These are phyloP conservation scores for Termitomyces sp. DNA, from an alignment of 768 basidiomycete species.

Conservation along the genomic window DNA sequence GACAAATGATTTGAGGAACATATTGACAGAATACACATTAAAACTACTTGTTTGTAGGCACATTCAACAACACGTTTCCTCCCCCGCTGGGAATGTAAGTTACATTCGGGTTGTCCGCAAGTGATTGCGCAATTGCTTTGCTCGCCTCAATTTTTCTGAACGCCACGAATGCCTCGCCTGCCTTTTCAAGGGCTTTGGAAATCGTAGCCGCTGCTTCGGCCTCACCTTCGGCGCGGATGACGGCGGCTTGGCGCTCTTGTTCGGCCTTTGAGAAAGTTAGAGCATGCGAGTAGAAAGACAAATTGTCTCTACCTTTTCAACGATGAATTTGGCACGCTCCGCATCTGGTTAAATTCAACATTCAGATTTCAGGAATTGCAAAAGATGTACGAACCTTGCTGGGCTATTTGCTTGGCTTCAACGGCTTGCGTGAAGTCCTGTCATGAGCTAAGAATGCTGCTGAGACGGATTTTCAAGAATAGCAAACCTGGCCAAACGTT, in stretches of 20 bases:
- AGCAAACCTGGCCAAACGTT: constrained; percentile 75
- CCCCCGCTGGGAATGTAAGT: constrained; percentile 83
- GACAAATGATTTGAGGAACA: not conserved
- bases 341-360: constrained; percentile 55
- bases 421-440: constrained; percentile 98
- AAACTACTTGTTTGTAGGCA: constrained; percentile 52
- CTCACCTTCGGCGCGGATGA: constrained; percentile 97
- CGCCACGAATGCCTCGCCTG: constrained; percentile 93
- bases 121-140: constrained; percentile 91
- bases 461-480: constrained; percentile 1
- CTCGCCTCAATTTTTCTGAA: constrained; percentile 96
- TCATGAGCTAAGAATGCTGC: not conserved
- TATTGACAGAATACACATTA: not conserved
- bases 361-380: not conserved
- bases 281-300: not conserved
- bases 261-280: constrained; percentile 61
- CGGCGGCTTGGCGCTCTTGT: constrained; percentile 97
- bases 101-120: constrained; percentile 76
- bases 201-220: constrained; percentile 96
- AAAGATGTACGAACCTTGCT: constrained; percentile 66
- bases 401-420: constrained; percentile 99
- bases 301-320: constrained; percentile 72
- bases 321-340: constrained; percentile 97
- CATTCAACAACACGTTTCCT: constrained; percentile 78
- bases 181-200: constrained; percentile 83